These are phyloP conservation scores for Termitomyces sp. DNA, from an alignment of 768 basidiomycete species.

Conservation along the genomic window DNA sequence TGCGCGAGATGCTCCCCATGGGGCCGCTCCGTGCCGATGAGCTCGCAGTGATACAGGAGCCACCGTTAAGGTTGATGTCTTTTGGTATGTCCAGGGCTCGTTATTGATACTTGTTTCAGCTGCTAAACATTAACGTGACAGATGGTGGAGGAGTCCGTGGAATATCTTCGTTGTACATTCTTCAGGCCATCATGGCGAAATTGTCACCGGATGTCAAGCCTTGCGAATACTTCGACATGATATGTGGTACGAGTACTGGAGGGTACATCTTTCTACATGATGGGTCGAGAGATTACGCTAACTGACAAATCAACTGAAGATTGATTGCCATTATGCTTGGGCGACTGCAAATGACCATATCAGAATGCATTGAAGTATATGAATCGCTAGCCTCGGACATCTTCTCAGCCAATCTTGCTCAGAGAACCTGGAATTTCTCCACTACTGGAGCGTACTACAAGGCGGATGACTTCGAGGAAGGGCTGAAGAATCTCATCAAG, in stretches of 20 bases:
- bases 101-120: neutral
- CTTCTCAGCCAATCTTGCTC: slow-evolving; percentile 16
- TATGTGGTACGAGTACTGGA: slow-evolving; percentile 28
- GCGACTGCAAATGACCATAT: slow-evolving; percentile 27
- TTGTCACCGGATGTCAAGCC: slow-evolving; percentile 18
- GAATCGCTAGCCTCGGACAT: slow-evolving; percentile 21
- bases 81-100: slow-evolving; percentile 16
- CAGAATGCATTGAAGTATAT: slow-evolving; percentile 25
- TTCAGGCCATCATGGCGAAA: slow-evolving; percentile 25
- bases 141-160: slow-evolving; percentile 32
- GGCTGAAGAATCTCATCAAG: slow-evolving; percentile 20
- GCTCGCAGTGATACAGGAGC: slow-evolving; percentile 12
- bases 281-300: neutral
- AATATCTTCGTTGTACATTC: slow-evolving; percentile 23
- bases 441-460: slow-evolving; percentile 20
- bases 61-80: slow-evolving; percentile 22
- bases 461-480: slow-evolving; percentile 18
- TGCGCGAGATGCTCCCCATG: slow-evolving; percentile 18
- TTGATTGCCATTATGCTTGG: slow-evolving; percentile 33
- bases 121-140: neutral
- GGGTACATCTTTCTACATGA: slow-evolving; percentile 17
- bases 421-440: slow-evolving; percentile 9
- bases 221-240: slow-evolving; percentile 29
- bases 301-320: neutral
- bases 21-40: slow-evolving; percentile 20